phyloP scores from a whole-genome alignment of 441 rosid genomes.

The Adansonia rubrostipa region DNA sequence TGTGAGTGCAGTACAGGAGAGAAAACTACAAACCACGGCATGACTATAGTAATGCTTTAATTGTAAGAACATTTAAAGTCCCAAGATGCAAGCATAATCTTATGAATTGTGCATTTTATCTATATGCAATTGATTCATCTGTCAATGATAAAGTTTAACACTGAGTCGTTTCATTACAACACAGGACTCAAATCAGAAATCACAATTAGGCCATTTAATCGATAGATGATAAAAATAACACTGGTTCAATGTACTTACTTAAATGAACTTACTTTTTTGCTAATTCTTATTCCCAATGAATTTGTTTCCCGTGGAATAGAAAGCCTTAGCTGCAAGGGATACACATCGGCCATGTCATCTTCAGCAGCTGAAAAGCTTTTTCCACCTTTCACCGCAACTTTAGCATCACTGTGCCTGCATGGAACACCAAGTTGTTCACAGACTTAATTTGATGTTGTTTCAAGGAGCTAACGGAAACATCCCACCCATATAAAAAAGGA shows the following conservation, averaged over 20 bases:
- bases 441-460: not conserved
- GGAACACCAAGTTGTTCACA: constrained; percentile 14
- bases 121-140: not conserved
- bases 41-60: constrained; percentile 10
- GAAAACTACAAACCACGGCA: not conserved
- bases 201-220: not conserved
- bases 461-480: not conserved
- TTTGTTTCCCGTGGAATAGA: constrained; percentile 65
- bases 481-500: not conserved
- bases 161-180: not conserved
- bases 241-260: not conserved
- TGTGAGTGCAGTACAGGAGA: not conserved
- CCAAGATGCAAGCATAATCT: constrained; percentile 8
- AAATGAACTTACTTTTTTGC: constrained; percentile 71
- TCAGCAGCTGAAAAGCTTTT: constrained; percentile 75
- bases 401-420: constrained; percentile 78
- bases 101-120: not conserved
- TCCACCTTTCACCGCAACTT: constrained; percentile 61
- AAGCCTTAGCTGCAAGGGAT: constrained; percentile 89
- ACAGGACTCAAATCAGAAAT: not conserved
- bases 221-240: not conserved
- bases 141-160: not conserved
- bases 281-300: constrained; percentile 77
- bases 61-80: not conserved
- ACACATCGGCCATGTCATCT: constrained; percentile 94